Base-by-base conservation (phyloP, 2,329 filamentous ascomycete genomes). In the Colletotrichum salicis region DNA sequence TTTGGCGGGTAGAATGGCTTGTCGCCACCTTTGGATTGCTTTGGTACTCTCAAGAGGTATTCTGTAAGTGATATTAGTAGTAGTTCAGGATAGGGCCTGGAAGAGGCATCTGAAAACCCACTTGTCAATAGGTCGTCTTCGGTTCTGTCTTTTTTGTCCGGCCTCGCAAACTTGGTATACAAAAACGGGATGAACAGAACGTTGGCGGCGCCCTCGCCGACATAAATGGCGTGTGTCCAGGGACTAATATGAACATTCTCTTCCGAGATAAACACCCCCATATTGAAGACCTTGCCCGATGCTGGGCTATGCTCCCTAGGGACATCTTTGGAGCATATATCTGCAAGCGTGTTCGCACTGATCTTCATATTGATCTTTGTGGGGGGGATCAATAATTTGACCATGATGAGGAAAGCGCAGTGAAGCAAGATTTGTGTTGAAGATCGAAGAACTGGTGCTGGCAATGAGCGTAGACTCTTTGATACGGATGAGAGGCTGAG, bases 201-300 rank as follows among this genome's bases (percentile, higher is more conserved):
- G 79, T 96, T 96, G 64, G 94, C 93, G 29, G 92, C 91, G 29
- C 93, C 94, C 80, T 96, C 93, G 31, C 86, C 88, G 27, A 90
- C 81, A 69, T 89, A 83, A 64, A 80, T 19, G 22, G 61, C 59
- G 33, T 78, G 62, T 41, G 55, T 55, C 68, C 57, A 71, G 51
- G 51, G 68, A 77, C 76, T 73, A 75, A 74, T 64, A 65, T 70
- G 45, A 22, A 56, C 33, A 12, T 66, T 29, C n/a, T 48, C 56
- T 27, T 33, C 31, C 35, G 52, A 22, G 24, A 64, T 19, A 5
- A 22, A n/a, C 22, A 64, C 61, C 15, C 55, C 45, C 33, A 56
- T 56, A 12, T 33, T 37, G 51, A 64, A 64, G 31, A 64, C 33
- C 8, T 55, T 55, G 33, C 51, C 61, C 33, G 61, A 64, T 15